Evolutionary conservation across 176 grass and related monocot species (phyloP), one percentile per base, ranked within the genome.

Genomic region (Triticum urartu): DNA sequence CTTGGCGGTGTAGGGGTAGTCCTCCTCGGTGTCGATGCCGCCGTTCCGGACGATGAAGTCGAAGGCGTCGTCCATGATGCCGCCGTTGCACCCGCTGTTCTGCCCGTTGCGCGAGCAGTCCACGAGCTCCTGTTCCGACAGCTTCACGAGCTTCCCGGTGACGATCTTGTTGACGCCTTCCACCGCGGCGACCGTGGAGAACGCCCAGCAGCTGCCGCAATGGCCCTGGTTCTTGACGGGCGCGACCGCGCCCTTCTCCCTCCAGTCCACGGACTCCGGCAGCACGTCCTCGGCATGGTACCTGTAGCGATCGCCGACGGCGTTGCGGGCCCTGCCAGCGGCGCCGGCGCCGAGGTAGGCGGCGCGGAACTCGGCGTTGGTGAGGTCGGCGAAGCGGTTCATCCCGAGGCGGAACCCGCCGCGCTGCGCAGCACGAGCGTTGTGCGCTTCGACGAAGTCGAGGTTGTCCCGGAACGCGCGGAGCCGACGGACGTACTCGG

Each of bases 331-430:
- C 20, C 4, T 6, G 11, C 10, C 11, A 4, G 33, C 3, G 5
- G 5, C 11, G 39, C n/a, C 3, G 45, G 69, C 50, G 62, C 90
- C 92, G 77, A 94, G 92, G 79, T 85, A 91, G 4, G 64, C 17
- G 0, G 89, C 79, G 42, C 90, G 86, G 88, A 79, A 97, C 83
- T 97, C 94, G 26, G 89, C 92, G 80, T 87, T 94, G 79, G 92
- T 94, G 9, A 97, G 83, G 83, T 97, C 94, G 52, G 92, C 90
- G 76, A 97, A 97, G 42, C 52, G 86, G 88, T 97, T 97, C 83
- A 92, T 85, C 1, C 94, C 94, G 20, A 97, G 92, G 62, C 66
- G 81, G 90, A 80, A 97, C 38, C 75, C 34, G 82, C 39, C 70
- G 21, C 0, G 54, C 18, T 58, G 54, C 54, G 18, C 17, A 11